phyloP scores from a whole-genome alignment of 2,329 filamentous ascomycete genomes.

The Leptodontidium sp. region DNA sequence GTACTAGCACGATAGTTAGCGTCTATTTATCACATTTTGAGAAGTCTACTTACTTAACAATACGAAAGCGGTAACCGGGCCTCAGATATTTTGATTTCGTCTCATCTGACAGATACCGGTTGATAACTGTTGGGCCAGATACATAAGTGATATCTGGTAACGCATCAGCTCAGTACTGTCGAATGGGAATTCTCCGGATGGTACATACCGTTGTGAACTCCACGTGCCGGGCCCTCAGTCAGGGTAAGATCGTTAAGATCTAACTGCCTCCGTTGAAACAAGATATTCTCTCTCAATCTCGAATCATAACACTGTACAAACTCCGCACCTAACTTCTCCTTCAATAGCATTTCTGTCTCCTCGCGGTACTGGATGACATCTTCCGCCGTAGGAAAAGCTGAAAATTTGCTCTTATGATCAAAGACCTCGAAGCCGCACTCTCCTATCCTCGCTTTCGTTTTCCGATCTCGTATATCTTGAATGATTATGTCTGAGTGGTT shows the following conservation, averaged over 20 bases:
- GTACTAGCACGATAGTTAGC: slow-evolving; percentile 30
- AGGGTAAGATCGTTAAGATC: slow-evolving; percentile 25
- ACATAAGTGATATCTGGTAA: slow-evolving; percentile 33
- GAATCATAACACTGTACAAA: slow-evolving; percentile 35
- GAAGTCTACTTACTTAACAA: slow-evolving; percentile 35
- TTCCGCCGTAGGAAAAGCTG: slow-evolving; percentile 18
- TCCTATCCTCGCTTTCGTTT: neutral
- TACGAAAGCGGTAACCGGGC: slow-evolving; percentile 36
- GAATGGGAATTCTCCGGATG: neutral
- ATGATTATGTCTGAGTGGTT: slow-evolving; percentile 25
- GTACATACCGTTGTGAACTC: slow-evolving; percentile 36
- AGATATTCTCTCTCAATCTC: slow-evolving; percentile 31
- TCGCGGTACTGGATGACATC: slow-evolving; percentile 27
- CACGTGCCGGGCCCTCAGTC: slow-evolving; percentile 34
- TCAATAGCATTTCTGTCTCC: slow-evolving; percentile 33
- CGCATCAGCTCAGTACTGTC: neutral
- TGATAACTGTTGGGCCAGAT: slow-evolving; percentile 35
- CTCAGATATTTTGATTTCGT: slow-evolving; percentile 25
- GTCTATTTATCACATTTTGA: neutral
- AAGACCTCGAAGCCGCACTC: slow-evolving; percentile 33
- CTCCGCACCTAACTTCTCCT: slow-evolving; percentile 24
- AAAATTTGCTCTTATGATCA: slow-evolving; percentile 28
- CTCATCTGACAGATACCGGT: slow-evolving; percentile 25
- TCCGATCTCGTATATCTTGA: slow-evolving; percentile 27
- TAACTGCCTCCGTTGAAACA: slow-evolving; percentile 23